Evolutionary conservation across 129 eudicot genomes (phyloP), one percentile per base, ranked within the genome.

Genomic region (Cynara cardunculus): DNA sequence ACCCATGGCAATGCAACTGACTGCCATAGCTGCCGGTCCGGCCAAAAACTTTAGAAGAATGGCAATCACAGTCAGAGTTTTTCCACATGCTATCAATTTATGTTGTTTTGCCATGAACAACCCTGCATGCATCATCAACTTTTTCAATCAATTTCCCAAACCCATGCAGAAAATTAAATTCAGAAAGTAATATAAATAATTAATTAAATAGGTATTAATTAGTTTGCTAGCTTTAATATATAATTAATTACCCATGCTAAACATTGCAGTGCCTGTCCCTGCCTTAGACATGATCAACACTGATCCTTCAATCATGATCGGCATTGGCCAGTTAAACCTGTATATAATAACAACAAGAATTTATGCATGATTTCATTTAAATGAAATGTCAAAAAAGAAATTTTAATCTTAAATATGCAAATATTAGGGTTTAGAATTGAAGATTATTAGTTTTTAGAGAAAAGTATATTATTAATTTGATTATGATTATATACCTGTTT

Each of bases 181-280:
- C 3, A 16, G 69, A 44, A 37, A 75, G 5, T 32, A 49, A 22
- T 25, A 12, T 8, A 24, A 1, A 67, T 3, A 74, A 1, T 67
- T 3, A 74, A 13, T n/a, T 44, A 53, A 37, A 34, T 1, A 16
- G 22, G 62, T 53, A 11, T n/a, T 34, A 34, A n/a, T 9, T 71
- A 71, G 7, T 11, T 19, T n/a, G 2, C 0, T 56, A 19, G 16
- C 7, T 44, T 21, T n/a, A 74, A 34, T 22, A 30, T 46, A 5
- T 21, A 2, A 10, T 46, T 28, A 25, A 65, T 72, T 76, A 94
- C 98, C 98, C 94, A 94, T 90, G 78, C 92, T 90, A 82, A 94
- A 94, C 98, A 92, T 94, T 13, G 98, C 94, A 14, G 94, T 91
- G 72, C 98, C 98, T 21, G 89, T 90, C 13, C 98, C 98, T 68